Evolutionary conservation across 495 filamentous ascomycete species (phyloP), one percentile per base, ranked within the genome.

Genomic region (Tirmania nivea): DNA sequence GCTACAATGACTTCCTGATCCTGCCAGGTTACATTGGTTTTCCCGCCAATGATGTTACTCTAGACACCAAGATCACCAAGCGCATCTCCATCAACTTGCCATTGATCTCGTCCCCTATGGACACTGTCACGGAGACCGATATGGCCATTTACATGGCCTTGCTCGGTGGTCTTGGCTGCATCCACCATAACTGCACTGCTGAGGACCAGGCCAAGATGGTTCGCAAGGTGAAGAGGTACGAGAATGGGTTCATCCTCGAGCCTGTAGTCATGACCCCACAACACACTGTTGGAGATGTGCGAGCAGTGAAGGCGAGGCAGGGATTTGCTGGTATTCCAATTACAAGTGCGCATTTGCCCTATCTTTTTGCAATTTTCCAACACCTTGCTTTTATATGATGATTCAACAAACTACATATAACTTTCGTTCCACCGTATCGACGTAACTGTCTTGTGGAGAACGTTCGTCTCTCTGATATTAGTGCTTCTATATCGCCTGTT

Each of bases 341-440:
- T 50, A 99, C 90, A 71, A 89, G 90, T 96, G 71, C 75, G 90
- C 76, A 53, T 51, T 48, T 53, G n/a, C 12, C 56, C 25, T 51
- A 56, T 57, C 57, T 57, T 54, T 49, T 53, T 6, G 45, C 20
- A 42, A n/a, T 34, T 48, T 51, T 55, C n/a, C 36, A 57, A 54
- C 60, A 47, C 52, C 50, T 52, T 52, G 54, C 42, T 50, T 63
- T 72, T 65, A 60, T 61, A 71, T 76, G 72, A 92, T 92, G 86
- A 87, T 77, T 75, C 76, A 50, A 63, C 66, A 31, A 76, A 73
- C 70, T 71, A 72, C 67, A 73, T 70, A 81, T 95, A 94, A 97
- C 90, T 97, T 97, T 97, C 90, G 92, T 96, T 97, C 92, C 84
- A 84, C 92, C 87, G 84, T 73, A 81, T 78, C 84, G 77, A 75